These are phyloP conservation scores for Epichloe bromicola DNA, from an alignment of 2,329 filamentous ascomycete species.

Conservation along the genomic window DNA sequence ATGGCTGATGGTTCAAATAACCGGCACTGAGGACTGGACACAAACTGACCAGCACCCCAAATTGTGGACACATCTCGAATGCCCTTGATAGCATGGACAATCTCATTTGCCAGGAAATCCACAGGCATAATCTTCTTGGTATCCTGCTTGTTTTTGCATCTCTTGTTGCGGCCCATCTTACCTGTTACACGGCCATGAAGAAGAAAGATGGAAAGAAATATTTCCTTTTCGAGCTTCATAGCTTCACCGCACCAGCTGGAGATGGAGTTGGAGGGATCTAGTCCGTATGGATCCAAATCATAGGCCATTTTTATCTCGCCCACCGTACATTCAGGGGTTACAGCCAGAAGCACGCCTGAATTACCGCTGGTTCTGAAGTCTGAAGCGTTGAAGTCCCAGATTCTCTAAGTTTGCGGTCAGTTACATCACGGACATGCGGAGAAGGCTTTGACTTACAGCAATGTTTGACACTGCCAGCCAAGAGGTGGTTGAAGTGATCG, in stretches of 20 bases:
- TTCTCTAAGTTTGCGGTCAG: conserved; percentile 10
- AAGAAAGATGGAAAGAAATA: conserved; percentile 6
- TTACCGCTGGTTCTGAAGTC: conserved; percentile 8
- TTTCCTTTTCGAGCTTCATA: conserved; percentile 6
- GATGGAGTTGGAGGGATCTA: background rate
- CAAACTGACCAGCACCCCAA: conserved; percentile 10
- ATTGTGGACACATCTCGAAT: conserved; percentile 6
- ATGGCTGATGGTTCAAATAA: conserved; percentile 8
- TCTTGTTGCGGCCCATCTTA: background rate
- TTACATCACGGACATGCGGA: background rate
- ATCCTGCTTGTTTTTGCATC: background rate
- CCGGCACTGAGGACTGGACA: background rate
- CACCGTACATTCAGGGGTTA: conserved; percentile 14
- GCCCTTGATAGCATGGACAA: background rate
- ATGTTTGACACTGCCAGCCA: conserved; percentile 14
- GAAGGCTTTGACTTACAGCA: conserved; percentile 10
- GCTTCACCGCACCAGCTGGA: conserved; percentile 8
- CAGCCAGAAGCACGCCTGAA: conserved; percentile 14
- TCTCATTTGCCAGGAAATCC: conserved; percentile 1
- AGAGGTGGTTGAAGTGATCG: conserved; percentile 9
- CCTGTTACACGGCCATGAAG: conserved; percentile 2
- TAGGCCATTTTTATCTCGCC: conserved; percentile 7
- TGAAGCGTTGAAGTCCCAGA: conserved; percentile 15
- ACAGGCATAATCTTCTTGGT: background rate
- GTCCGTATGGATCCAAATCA: conserved; percentile 5